phyloP scores from a whole-genome alignment of 2,329 filamentous ascomycete genomes.

The Parastagonospora avenae region DNA sequence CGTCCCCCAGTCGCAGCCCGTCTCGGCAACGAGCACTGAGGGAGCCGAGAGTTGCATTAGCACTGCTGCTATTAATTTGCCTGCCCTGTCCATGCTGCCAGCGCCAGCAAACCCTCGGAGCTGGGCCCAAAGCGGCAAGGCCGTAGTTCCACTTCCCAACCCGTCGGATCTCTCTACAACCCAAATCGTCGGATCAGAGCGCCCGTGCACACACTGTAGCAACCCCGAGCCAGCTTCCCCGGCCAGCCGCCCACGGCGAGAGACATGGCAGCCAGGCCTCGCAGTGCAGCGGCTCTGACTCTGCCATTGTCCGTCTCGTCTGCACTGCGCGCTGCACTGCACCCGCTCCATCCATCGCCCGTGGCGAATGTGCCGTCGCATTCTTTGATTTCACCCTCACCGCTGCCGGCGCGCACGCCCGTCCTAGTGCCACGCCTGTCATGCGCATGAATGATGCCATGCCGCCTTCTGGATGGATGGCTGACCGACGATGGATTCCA shows the following conservation, averaged over 20 bases:
- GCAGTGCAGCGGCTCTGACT: too few species aligned
- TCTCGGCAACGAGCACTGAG: slow-evolving; percentile 13
- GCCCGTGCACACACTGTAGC: not conserved
- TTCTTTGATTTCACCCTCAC: not conserved
- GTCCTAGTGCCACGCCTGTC: not conserved
- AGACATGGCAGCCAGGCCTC: not conserved
- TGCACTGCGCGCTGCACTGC: not conserved
- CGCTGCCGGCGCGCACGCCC: not conserved
- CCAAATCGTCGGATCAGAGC: slow-evolving; percentile 22
- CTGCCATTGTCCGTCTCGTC: too few species aligned
- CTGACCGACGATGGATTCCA: slow-evolving; percentile 8
- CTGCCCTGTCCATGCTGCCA: slow-evolving; percentile 20
- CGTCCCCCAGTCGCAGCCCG: slow-evolving; percentile 12
- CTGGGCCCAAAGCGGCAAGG: slow-evolving; percentile 16
- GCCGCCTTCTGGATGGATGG: slow-evolving; percentile 3
- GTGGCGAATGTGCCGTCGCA: not conserved
- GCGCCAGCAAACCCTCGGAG: slow-evolving; percentile 18
- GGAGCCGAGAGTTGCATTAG: slow-evolving; percentile 5
- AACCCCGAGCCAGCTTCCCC: not conserved
- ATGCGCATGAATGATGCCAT: slow-evolving; percentile 7
- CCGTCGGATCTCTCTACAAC: slow-evolving; percentile 19
- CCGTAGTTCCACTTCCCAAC: slow-evolving; percentile 21
- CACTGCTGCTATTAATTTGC: slow-evolving; percentile 26
- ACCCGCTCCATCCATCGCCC: too few species aligned
- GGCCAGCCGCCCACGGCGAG: not conserved